Percentiles rank a stretch among this genome's conserved stretches.
These are phyloP conservation scores for Magnaporthales sp. DNA, from an alignment of 2,329 filamentous ascomycete genomes.

Conservation along the genomic window DNA sequence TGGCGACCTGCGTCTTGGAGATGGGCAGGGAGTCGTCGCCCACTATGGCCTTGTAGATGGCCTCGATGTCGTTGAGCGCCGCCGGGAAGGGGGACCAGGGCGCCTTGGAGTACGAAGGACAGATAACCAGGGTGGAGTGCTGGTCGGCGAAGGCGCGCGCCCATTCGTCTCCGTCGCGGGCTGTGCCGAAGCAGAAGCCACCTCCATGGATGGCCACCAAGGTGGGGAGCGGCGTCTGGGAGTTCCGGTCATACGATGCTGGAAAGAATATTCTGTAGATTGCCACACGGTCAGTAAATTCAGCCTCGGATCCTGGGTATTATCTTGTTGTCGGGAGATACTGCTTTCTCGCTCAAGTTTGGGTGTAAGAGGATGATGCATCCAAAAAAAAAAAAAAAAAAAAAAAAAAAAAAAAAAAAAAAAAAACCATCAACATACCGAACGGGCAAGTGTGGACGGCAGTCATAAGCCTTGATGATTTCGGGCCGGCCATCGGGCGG, in stretches of 20 bases:
- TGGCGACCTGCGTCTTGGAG: constrained; percentile 26
- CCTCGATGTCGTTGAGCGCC: constrained; percentile 34
- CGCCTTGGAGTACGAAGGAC: constrained; percentile 39
- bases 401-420: not conserved
- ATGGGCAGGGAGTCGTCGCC: constrained; percentile 34
- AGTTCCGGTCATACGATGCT: constrained; percentile 19
- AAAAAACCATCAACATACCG: constrained; percentile 16
- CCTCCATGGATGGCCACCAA: constrained; percentile 44
- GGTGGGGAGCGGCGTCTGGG: constrained; percentile 24
- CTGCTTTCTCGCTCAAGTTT: not conserved
- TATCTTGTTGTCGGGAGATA: not conserved
- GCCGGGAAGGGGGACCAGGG: constrained; percentile 34
- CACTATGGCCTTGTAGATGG: constrained; percentile 30
- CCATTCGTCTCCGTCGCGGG: constrained; percentile 36
- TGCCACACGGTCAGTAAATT: not conserved
- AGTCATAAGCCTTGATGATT: constrained; percentile 25
- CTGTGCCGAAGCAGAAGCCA: constrained; percentile 35
- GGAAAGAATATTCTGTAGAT: constrained; percentile 31
- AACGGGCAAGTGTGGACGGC: constrained; percentile 21
- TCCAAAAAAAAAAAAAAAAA: not conserved
- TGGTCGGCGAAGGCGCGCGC: constrained; percentile 31
- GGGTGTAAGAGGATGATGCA: too few relatives aligned
- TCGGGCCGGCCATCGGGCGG: constrained; percentile 18
- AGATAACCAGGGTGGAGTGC: constrained; percentile 33
- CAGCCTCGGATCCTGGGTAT: not conserved